phyloP scores from a whole-genome alignment of 2,329 filamentous ascomycete genomes.

The Sporothrix phasma region DNA sequence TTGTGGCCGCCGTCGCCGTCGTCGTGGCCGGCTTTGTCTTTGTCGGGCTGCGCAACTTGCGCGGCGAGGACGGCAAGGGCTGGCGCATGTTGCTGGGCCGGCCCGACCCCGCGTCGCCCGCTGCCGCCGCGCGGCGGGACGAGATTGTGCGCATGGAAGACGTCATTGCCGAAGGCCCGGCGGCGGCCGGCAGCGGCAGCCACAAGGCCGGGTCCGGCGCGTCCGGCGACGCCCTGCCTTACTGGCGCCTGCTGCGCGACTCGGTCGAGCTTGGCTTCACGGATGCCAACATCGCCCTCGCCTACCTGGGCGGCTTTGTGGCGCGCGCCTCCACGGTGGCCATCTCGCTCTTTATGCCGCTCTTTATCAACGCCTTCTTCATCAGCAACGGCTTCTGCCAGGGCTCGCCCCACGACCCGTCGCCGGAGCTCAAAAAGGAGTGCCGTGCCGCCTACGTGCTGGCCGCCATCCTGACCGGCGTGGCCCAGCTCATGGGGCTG shows the following conservation, averaged over 20 bases:
- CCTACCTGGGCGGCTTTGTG: constrained; percentile 89
- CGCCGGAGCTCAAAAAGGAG: constrained; percentile 68
- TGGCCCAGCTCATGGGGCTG: constrained; percentile 78
- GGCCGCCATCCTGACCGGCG: constrained; percentile 76
- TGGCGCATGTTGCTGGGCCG: constrained; percentile 48
- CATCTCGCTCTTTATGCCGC: constrained; percentile 87
- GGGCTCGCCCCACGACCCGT: constrained; percentile 51
- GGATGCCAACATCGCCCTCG: constrained; percentile 70
- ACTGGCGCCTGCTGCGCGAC: constrained; percentile 49
- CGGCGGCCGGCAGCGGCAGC: too few relatives aligned
- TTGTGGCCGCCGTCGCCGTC: constrained; percentile 65
- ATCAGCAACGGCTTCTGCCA: constrained; percentile 71
- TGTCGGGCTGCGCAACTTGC: constrained; percentile 59
- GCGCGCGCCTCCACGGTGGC: constrained; percentile 89
- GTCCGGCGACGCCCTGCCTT: constrained; percentile 33
- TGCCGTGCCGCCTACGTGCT: constrained; percentile 83
- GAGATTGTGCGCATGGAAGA: constrained; percentile 13
- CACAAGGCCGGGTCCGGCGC: neutral
- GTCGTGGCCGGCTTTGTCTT: constrained; percentile 65
- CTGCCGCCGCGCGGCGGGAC: neutral
- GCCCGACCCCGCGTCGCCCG: constrained; percentile 12
- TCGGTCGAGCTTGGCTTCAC: constrained; percentile 61
- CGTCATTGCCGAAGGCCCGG: constrained; percentile 8
- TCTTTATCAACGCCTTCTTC: constrained; percentile 88
- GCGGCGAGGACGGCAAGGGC: constrained; percentile 69